These are phyloP conservation scores for Arthroderma uncinatum DNA, from an alignment of 2,329 filamentous ascomycete genomes.

Conservation along the genomic window DNA sequence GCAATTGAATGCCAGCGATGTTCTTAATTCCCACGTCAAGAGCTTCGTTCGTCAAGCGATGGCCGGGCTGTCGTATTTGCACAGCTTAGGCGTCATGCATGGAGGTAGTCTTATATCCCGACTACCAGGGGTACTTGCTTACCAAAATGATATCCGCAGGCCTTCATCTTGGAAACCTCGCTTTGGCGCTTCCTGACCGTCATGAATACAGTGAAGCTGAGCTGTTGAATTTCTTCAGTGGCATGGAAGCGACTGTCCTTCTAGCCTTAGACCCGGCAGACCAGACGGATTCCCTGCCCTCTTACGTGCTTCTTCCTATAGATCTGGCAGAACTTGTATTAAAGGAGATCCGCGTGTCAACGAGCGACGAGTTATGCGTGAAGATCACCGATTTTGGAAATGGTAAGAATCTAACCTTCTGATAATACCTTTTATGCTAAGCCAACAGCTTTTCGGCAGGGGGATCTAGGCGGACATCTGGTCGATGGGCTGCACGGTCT, in stretches of 20 bases:
- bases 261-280: constrained; percentile 5
- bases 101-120: constrained; percentile 10
- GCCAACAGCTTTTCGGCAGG: constrained; percentile 1
- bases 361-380: constrained; percentile 3
- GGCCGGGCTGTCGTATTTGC: constrained; percentile 6
- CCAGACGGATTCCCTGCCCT: constrained; percentile 4
- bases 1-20: constrained; percentile 6
- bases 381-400: constrained; percentile 9
- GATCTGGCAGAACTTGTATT: constrained; percentile 1
- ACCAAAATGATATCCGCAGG: background rate
- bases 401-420: constrained; percentile 2
- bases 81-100: constrained; percentile 7
- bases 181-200: constrained; percentile 1
- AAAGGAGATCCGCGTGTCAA: background rate
- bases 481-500: constrained; percentile 8
- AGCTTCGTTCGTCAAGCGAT: constrained; percentile 3
- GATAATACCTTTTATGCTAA: background rate
- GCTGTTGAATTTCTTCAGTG: background rate
- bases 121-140: background rate
- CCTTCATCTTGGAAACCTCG: constrained; percentile 6
- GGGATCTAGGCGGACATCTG: constrained; percentile 6
- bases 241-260: constrained; percentile 4
- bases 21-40: background rate
- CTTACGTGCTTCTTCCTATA: constrained; percentile 8
- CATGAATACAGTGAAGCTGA: constrained; percentile 4